A percentile compares a stretch with the other conserved stretches of the same genome.
Conservation (phyloP, 441 rosid species). For the Dalechampia spathulata region DNA sequence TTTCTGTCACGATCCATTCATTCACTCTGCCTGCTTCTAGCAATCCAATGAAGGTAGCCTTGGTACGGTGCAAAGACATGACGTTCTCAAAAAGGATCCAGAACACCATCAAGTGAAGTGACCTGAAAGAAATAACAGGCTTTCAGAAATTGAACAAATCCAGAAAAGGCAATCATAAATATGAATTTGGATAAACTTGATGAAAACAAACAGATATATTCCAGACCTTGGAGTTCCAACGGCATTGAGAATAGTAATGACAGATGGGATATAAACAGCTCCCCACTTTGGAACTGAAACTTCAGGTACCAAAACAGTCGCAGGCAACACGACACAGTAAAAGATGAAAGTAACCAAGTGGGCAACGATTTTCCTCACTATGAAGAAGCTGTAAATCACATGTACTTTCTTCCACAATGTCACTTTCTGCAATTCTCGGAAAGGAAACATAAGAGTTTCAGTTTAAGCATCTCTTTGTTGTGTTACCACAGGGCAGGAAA, state of each 20-base stretch:
- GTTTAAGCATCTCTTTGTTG: too few species aligned
- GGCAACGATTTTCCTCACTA: constrained; percentile 76
- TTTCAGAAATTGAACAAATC: background rate
- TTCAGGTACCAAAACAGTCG: constrained; percentile 85
- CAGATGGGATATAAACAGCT: constrained; percentile 74
- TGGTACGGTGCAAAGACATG: constrained; percentile 87
- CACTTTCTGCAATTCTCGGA: constrained; percentile 84
- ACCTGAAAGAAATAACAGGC: constrained; percentile 32
- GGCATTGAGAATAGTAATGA: constrained; percentile 70
- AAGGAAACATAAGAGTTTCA: too few species aligned
- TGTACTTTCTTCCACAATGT: constrained; percentile 73
- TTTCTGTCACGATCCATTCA: constrained; percentile 96
- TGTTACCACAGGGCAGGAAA: background rate
- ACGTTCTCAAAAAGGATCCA: constrained; percentile 97
- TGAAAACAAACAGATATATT: background rate
- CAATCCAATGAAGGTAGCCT: constrained; percentile 88
- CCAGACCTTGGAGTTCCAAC: constrained; percentile 87
- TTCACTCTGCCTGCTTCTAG: constrained; percentile 82
- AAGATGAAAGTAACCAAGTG: constrained; percentile 80
- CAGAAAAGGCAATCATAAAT: background rate
- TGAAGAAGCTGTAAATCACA: constrained; percentile 86
- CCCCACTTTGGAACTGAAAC: constrained; percentile 85
- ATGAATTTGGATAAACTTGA: background rate
- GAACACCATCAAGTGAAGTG: constrained; percentile 64
- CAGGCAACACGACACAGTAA: constrained; percentile 77